Evolutionary conservation across 495 filamentous ascomycete genomes (phyloP), one percentile per base, ranked within the genome.

Genomic region (Podospora pseudoanserina): DNA sequence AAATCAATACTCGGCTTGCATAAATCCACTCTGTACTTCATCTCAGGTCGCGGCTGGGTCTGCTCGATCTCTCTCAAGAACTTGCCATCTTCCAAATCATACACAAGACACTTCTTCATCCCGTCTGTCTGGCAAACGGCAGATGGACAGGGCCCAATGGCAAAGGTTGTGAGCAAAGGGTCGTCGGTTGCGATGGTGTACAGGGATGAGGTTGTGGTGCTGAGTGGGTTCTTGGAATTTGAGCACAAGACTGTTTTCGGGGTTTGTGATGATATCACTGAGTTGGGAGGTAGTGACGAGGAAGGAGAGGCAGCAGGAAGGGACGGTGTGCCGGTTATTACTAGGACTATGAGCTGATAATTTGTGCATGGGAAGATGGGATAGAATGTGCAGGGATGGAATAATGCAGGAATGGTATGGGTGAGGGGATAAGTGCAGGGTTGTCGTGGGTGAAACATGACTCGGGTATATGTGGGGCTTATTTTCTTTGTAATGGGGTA

Each of bases 171-270:
- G 28, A 65, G 23, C 4, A 72, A 72, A 28, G 59, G 59, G 64
- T 67, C 30, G 15, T 61, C 63, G 49, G 62, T 74, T 53, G 72
- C 65, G 16, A 65, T 75, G 61, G 72, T 54, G 23, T 66, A 70
- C 27, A 58, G 68, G 0, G 68, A 74, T 23, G 67, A 72, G 63
- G 53, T 74, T 27, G 72, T 67, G 16, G 67, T 74, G 59, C 27
- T 74, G n/a, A 70, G 69, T 44, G 65, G 70, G 20, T 74, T 74
- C 54, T 39, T 74, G 65, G 72, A 74, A 63, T 71, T 74, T 69
- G 66, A 74, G 56, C 65, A 72, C 11, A 72, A 66, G 60, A 68
- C 64, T 32, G 20, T 11, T 55, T 72, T 72, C 67, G 70, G 27
- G n/a, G 63, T 23, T 23, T 55, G 28, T 59, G 60, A 20, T 4